Base-by-base conservation (phyloP, 768 basidiomycete genomes). In the Phylloporus arenicola region DNA sequence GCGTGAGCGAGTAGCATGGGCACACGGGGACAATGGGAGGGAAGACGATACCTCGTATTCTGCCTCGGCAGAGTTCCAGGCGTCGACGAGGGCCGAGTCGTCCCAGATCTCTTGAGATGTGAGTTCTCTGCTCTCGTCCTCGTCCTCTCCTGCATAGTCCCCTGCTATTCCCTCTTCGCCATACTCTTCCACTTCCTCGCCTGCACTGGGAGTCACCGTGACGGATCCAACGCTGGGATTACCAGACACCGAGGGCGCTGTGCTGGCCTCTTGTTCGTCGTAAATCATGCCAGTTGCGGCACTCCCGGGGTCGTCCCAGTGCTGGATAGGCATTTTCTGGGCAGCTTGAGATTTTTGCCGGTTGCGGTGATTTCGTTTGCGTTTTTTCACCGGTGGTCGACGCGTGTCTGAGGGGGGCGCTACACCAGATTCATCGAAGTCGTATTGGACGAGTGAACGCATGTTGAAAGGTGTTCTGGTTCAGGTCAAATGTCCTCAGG, bases 41-140 rank as follows among this genome's bases (percentile, higher is more conserved):
- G 12, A 42, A 10, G n/a, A 19, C 11, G 19, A 1, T 55, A 81
- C 82, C 70, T 86, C 76, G 57, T 90, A 92, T 63, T 92, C 89
- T 50, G 86, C 86, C 55, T 76, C 81, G n/a, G 89, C 89, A 52
- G 88, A 83, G 63, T 91, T 78, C 89, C 89, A 91, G 17, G 89
- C 89, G 46, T 86, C 76, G 40, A 92, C 78, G 55, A 92, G 76
- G 4, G 85, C 86, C 31, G 86, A 84, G 63, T 92, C 89, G 56
- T 92, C 89, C 89, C 89, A 92, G 33, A 89, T 82, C 59, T 92
- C 88, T 43, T 82, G 78, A 30, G 84, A 76, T 9, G 83, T 80
- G 51, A 89, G 73, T 48, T 81, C 74, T 24, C 83, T 75, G 55
- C 83, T 82, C 59, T 84, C 80, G 29, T 75, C 73, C 24, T 75